These are phyloP conservation scores for Datisca glomerata DNA, from an alignment of 306 rosid genomes.

Conservation along the genomic window DNA sequence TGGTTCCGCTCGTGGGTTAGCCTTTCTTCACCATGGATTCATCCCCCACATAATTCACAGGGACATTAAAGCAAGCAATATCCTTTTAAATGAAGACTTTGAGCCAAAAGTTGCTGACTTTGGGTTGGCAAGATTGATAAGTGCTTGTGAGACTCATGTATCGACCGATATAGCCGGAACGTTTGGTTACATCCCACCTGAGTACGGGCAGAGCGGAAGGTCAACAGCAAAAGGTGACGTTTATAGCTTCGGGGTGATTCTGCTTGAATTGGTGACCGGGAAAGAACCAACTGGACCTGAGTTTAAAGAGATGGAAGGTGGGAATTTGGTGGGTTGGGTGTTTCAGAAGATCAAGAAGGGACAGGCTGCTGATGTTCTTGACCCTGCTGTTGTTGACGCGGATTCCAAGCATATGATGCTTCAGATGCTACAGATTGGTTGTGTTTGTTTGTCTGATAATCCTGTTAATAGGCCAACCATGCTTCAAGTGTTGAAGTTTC, in stretches of 20 bases:
- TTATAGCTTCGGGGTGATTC: conserved; percentile 84
- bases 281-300: conserved; percentile 96
- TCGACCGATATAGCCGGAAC: conserved; percentile 93
- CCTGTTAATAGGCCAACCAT: conserved; percentile 88
- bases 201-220: conserved; percentile 95
- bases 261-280: conserved; percentile 85
- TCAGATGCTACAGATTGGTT: conserved; percentile 66
- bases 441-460: conserved; percentile 71
- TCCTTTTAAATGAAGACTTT: conserved; percentile 70
- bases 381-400: conserved; percentile 49
- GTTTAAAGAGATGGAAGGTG: conserved; percentile 90
- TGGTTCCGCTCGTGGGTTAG: conserved; percentile 73
- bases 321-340: conserved; percentile 96
- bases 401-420: conserved; percentile 80
- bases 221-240: conserved; percentile 90
- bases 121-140: conserved; percentile 85
- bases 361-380: conserved; percentile 70
- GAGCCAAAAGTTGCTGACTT: conserved; percentile 93
- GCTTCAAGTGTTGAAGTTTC: conserved; percentile 75
- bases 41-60: conserved; percentile 94
- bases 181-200: conserved; percentile 96
- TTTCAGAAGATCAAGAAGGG: conserved; percentile 65
- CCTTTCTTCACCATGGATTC: conserved; percentile 91
- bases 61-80: conserved; percentile 89
- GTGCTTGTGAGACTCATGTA: conserved; percentile 94